phyloP scores from a whole-genome alignment of 73 alveolate genomes.

The Urostyla sp. region DNA sequence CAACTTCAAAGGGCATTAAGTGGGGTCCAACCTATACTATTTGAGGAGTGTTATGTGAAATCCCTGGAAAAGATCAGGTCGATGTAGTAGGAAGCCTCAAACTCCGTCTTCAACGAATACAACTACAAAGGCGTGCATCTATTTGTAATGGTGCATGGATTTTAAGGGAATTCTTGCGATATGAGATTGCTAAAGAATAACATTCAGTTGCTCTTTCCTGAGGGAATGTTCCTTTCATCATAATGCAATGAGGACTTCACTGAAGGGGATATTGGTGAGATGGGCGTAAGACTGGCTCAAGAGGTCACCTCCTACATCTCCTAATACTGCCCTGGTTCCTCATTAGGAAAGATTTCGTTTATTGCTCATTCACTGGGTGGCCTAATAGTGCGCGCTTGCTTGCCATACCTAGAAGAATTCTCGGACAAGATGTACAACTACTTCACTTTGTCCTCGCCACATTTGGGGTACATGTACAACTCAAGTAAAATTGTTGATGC shows the following conservation, averaged over 20 bases:
- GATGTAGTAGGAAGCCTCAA: slow-evolving; percentile 48
- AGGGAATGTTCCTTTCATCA: slow-evolving; percentile 94
- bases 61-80: slow-evolving; percentile 33
- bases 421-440: slow-evolving; percentile 89
- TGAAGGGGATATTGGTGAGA: slow-evolving; percentile 94
- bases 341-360: slow-evolving; percentile 46
- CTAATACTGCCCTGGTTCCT: slow-evolving; percentile 89
- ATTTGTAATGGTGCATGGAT: slow-evolving; percentile 97
- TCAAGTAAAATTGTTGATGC: slow-evolving; percentile 93
- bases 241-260: slow-evolving; percentile 94
- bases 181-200: slow-evolving; percentile 93
- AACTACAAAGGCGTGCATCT: slow-evolving; percentile 91
- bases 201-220: slow-evolving; percentile 92
- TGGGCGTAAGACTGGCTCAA: slow-evolving; percentile 94
- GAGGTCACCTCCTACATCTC: slow-evolving; percentile 90
- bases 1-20: slow-evolving; percentile 55
- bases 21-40: slow-evolving; percentile 78
- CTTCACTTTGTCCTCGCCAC: slow-evolving; percentile 95
- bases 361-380: slow-evolving; percentile 89
- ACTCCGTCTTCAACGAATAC: slow-evolving; percentile 34
- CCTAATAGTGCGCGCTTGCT: slow-evolving; percentile 88
- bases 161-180: slow-evolving; percentile 97
- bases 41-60: slow-evolving; percentile 77
- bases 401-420: slow-evolving; percentile 91
- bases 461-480: slow-evolving; percentile 92